Base-by-base conservation (phyloP, 441 rosid genomes). In the Populus hybrid region DNA sequence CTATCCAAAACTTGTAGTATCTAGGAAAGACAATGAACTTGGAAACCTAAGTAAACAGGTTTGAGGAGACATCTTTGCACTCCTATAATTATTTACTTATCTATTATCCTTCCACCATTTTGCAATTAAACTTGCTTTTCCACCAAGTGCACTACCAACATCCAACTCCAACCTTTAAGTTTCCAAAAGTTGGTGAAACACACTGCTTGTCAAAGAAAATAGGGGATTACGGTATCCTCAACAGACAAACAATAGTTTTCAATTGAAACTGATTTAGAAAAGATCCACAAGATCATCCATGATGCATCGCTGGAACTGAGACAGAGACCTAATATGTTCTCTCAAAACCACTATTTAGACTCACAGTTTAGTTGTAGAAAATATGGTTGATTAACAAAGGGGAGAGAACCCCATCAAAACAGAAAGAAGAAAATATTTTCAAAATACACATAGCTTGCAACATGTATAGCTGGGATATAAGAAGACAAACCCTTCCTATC, bases 401-500 rank as follows among this genome's bases (percentile, higher is more conserved):
- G 24, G 19, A 38, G 19, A 64, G 10, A 64, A 65, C 34, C n/a
- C 30, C 6, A 72, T 19, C 1, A 6, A 9, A 24, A 21, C 34
- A 11, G 19, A 38, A 59, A 75, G 61, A 57, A 63, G 19, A 32
- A 69, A 38, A 26, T 24, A 35, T 42, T 61, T 28, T 16, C n/a
- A 28, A 35, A 69, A 69, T 21, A 9, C 6, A 23, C 35, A 50
- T 19, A 24, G 71, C 71, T 64, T 23, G 28, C 38, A 79, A 40
- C n/a, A 42, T 9, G 75, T 14, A 67, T 26, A 77, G 77, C 30
- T 63, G 36, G 38, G 32, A 73, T 66, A 78, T 74, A 65, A 75
- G 74, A 82, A 84, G 71, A 85, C 92, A 75, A 78, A 95, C 93
- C 95, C 77, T 82, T 85, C 83, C 83, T 57, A 81, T 85, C 42